A percentile compares a stretch with the other conserved stretches of the same genome.
phyloP scores from a whole-genome alignment of 202 grass and related monocot genomes.

The Setaria italica region DNA sequence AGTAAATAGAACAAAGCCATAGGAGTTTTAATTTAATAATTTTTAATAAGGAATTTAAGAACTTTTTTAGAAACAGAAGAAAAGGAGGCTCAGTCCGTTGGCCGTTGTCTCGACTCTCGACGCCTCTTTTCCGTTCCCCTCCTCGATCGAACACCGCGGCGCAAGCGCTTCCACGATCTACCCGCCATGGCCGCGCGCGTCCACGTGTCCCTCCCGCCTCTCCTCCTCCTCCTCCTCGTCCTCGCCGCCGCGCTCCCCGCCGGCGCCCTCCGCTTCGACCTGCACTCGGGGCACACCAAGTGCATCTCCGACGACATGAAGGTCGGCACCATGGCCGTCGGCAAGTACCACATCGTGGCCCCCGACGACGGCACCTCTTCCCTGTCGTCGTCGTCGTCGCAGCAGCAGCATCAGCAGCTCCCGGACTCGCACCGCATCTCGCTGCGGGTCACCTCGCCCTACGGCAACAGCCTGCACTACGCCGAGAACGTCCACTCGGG shows the following conservation, averaged over 20 bases:
- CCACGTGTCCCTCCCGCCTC: not conserved
- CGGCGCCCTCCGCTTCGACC: conserved; percentile 61
- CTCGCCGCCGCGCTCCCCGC: conserved; percentile 1
- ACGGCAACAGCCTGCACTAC: conserved; percentile 69
- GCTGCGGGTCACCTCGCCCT: conserved; percentile 73
- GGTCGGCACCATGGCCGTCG: conserved; percentile 68
- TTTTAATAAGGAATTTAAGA: too few relatives aligned
- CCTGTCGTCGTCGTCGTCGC: not conserved
- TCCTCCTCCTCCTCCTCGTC: conserved; percentile 8
- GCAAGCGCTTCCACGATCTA: conserved; percentile 12
- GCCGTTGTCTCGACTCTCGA: not conserved
- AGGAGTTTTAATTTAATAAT: too few relatives aligned
- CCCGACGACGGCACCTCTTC: conserved; percentile 37
- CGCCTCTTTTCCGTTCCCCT: not conserved
- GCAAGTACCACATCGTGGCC: conserved; percentile 71
- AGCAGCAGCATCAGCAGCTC: conserved; percentile 30
- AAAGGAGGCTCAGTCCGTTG: not conserved
- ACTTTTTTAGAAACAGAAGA: not conserved
- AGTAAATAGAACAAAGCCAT: too few relatives aligned
- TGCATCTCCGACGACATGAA: conserved; percentile 90
- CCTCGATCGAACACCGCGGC: conserved; percentile 2
- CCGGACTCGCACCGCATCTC: conserved; percentile 66
- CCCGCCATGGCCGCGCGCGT: conserved; percentile 25
- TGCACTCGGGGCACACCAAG: conserved; percentile 71
- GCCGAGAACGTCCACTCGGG: conserved; percentile 71